Conservation (phyloP, 331 rosid genomes). For the Spiraea crenata region DNA sequence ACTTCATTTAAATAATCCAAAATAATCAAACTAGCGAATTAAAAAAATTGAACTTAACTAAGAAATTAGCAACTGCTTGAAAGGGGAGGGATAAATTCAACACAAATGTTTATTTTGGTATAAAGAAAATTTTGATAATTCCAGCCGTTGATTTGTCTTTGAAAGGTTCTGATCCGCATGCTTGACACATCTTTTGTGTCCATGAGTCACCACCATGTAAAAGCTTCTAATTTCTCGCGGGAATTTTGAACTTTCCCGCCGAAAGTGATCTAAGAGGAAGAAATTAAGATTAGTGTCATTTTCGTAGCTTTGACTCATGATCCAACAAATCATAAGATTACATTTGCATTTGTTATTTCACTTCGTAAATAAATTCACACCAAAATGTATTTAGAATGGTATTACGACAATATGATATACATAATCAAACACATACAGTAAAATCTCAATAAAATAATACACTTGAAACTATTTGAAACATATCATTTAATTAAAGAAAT, state of each 20-base stretch:
- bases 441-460: no score
- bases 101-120: neutral
- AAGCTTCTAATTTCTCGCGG: neutral
- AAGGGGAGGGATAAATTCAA: no score
- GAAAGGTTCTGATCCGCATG: neutral
- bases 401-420: no score
- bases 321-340: no score
- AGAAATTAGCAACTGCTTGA: no score
- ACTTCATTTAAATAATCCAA: neutral
- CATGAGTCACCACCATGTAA: neutral
- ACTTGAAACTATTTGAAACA: no score
- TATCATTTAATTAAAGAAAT: no score
- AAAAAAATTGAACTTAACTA: no score
- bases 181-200: neutral
- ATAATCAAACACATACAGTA: no score
- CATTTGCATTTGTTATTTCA: no score
- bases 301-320: conserved; percentile 4
- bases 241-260: conserved; percentile 10
- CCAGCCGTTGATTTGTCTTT: neutral
- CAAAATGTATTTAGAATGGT: no score
- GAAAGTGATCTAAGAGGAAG: neutral
- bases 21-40: neutral
- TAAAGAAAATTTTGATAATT: neutral
- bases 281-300: neutral
- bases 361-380: no score